phyloP scores from a whole-genome alignment of 495 filamentous ascomycete species.

The Umbilicaria muhlenbergii region DNA sequence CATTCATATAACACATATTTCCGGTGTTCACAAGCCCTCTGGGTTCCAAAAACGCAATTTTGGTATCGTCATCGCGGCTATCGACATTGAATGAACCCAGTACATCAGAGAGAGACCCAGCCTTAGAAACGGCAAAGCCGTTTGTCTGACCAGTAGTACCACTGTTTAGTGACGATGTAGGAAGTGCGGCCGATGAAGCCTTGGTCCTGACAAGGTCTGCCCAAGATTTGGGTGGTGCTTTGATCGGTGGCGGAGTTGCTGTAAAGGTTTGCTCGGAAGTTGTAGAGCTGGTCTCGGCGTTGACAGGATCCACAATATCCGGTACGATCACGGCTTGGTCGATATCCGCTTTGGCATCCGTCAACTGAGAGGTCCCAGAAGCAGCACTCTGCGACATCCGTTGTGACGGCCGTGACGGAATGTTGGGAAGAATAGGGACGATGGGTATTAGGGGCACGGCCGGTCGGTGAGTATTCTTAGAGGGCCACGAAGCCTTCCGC shows the following conservation, averaged over 20 bases:
- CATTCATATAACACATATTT: slow-evolving; percentile 99
- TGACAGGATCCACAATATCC: background rate
- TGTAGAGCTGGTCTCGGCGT: background rate
- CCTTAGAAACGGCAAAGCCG: slow-evolving; percentile 32
- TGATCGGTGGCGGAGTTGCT: slow-evolving; percentile 22
- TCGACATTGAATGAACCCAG: slow-evolving; percentile 49
- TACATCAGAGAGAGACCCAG: slow-evolving; percentile 54
- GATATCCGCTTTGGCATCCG: slow-evolving; percentile 17
- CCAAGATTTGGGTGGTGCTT: slow-evolving; percentile 53
- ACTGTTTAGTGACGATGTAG: slow-evolving; percentile 10
- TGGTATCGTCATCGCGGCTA: slow-evolving; percentile 37
- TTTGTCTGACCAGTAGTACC: slow-evolving; percentile 23
- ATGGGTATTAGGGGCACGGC: slow-evolving; percentile 49
- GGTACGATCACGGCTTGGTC: slow-evolving; percentile 7
- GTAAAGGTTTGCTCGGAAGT: slow-evolving; percentile 18
- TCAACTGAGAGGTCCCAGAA: slow-evolving; percentile 20
- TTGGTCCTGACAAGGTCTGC: slow-evolving; percentile 54
- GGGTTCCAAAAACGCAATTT: slow-evolving; percentile 78
- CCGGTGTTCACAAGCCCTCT: slow-evolving; percentile 90
- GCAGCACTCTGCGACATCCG: slow-evolving; percentile 24
- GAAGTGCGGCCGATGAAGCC: slow-evolving; percentile 14
- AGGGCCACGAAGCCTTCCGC: slow-evolving; percentile 23
- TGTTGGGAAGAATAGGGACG: slow-evolving; percentile 48
- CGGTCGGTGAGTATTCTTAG: slow-evolving; percentile 9
- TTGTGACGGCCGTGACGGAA: slow-evolving; percentile 26